Percentiles rank a stretch among this genome's conserved stretches.
Evolutionary conservation across 139 green algal species (phyloP).

Genomic region (Eudorina sp.): DNA sequence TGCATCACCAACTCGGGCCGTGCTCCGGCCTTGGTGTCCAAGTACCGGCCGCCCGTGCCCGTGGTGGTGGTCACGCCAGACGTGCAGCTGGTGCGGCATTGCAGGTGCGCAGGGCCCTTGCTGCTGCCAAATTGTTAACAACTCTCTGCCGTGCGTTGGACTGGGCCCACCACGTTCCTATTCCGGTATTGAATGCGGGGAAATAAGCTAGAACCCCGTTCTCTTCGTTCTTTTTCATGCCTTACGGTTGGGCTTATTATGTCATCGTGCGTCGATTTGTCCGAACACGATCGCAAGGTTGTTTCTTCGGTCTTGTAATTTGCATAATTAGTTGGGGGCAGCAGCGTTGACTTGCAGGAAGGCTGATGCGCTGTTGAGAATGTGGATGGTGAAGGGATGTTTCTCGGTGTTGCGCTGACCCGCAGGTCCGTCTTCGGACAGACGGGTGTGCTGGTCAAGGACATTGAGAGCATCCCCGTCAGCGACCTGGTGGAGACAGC

Average conservation of each 20-base stretch:
- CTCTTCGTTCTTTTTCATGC: too few relatives aligned
- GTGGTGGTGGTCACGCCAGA: conserved; percentile 69
- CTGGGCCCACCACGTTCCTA: too few relatives aligned
- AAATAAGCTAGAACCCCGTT: too few relatives aligned
- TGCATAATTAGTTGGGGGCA: too few relatives aligned
- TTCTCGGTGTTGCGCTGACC: not conserved
- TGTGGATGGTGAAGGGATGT: too few relatives aligned
- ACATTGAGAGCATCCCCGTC: conserved; percentile 25
- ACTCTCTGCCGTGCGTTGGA: not conserved
- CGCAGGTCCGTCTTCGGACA: conserved; percentile 52
- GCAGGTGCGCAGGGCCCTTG: conserved; percentile 55
- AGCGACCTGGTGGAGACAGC: conserved; percentile 13
- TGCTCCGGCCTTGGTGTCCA: conserved; percentile 65
- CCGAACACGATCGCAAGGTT: too few relatives aligned
- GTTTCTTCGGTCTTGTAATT: too few relatives aligned
- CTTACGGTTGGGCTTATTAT: too few relatives aligned
- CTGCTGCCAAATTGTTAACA: not conserved
- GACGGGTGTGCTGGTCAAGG: conserved; percentile 41
- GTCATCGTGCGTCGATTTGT: too few relatives aligned
- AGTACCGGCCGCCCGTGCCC: conserved; percentile 70
- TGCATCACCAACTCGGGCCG: conserved; percentile 68
- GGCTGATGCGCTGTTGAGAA: too few relatives aligned
- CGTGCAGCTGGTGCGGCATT: conserved; percentile 63
- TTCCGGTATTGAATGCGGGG: too few relatives aligned
- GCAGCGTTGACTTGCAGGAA: too few relatives aligned